Base-by-base conservation (phyloP, 2,329 filamentous ascomycete species). In the Periconia sp. region DNA sequence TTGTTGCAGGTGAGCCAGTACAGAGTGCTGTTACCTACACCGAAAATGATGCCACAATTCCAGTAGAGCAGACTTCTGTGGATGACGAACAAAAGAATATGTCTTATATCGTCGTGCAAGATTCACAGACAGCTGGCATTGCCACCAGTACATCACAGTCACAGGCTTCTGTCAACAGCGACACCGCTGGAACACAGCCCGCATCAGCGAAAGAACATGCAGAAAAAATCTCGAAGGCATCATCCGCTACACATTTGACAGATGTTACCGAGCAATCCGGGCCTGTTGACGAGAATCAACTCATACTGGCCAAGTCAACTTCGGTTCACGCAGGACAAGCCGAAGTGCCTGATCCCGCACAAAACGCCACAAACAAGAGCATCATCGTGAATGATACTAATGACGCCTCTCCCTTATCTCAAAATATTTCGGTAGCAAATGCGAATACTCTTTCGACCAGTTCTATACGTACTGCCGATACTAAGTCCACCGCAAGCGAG, bases 1-100 rank as follows among this genome's bases (percentile, higher is more conserved):
- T 77, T 14, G 76, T 71, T 11, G 64, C 64, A n/a, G 61, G 57
- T 19, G 68, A 73, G 33, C 62, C 73, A 49, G 67, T 71, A 10
- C 73, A 75, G 54, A 69, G 74, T 33, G 72, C 69, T 15, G 66
- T 64, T 19, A 57, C 56, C 13, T 53, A 68, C 13, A 60, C 72
- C 17, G 63, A 69, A 33, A 66, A 68, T 15, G 64, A 58, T 47
- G 61, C 58, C 1, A 56, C 58, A 10, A 50, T 64, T 33, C 53
- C 60, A 20, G 56, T 53, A 3, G 60, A 66, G 30, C 57, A 64
- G 17, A 50, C 63, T 14, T 60, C 66, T 3, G 53, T 62, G 8
- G 50, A 59, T 3, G 47, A 55, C 13, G 49, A 59, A 8, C 23
- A 27, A 2, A 51, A 57, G n/a, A 49, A 37, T n/a, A 23, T 41